Evolutionary conservation across 768 basidiomycete species (phyloP).

Genomic region (Amanita polypyramis): DNA sequence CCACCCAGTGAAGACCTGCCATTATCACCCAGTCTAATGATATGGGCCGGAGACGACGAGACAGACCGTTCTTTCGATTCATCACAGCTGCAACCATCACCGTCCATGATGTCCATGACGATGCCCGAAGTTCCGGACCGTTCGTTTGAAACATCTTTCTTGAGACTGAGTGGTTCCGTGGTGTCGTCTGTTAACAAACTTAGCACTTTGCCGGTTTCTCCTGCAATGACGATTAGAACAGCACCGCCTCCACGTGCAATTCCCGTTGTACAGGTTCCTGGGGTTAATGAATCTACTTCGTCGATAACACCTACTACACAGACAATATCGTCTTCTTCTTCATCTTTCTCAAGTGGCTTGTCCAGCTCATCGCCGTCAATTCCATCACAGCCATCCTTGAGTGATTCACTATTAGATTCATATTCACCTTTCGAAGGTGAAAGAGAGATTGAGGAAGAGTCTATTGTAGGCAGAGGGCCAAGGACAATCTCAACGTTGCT

Average conservation of each 20-base stretch:
- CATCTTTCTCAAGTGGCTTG: constrained; percentile 19
- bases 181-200: constrained; percentile 29
- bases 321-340: constrained; percentile 23
- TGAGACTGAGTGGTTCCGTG: constrained; percentile 48
- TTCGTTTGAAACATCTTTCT: constrained; percentile 67
- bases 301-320: constrained; percentile 22
- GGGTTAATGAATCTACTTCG: constrained; percentile 20
- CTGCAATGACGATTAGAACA: constrained; percentile 27
- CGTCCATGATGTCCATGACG: constrained; percentile 40
- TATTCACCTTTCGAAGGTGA: constrained; percentile 23
- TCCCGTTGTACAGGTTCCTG: neutral
- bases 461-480: neutral
- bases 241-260: constrained; percentile 19
- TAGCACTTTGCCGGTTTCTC: constrained; percentile 16
- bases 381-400: constrained; percentile 34
- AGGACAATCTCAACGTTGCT: constrained; percentile 20
- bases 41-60: constrained; percentile 42
- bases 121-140: constrained; percentile 52
- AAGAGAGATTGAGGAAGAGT: constrained; percentile 12
- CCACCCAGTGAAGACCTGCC: constrained; percentile 33
- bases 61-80: constrained; percentile 70
- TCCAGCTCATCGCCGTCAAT: constrained; percentile 27
- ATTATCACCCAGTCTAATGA: constrained; percentile 25
- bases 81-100: constrained; percentile 62
- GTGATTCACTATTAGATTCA: constrained; percentile 26